Conservation (phyloP, 2,329 filamentous ascomycete genomes). For the Xylaria sp. region DNA sequence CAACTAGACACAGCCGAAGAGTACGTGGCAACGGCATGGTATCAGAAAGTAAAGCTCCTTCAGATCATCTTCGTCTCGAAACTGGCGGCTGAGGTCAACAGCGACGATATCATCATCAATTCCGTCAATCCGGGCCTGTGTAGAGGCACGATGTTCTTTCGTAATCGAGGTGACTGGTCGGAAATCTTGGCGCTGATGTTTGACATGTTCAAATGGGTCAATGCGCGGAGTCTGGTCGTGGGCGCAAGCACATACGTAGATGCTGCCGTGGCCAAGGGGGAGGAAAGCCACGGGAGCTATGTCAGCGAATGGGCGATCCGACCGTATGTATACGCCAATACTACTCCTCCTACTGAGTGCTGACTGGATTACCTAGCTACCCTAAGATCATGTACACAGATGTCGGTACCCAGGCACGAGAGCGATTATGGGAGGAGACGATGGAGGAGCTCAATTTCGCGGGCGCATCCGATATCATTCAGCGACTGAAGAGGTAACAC, state of each 20-base stretch:
- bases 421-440: slow-evolving; percentile 40
- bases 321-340: slow-evolving; percentile 27
- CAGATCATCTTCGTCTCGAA: slow-evolving; percentile 27
- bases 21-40: slow-evolving; percentile 24
- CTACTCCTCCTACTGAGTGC: neutral
- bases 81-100: slow-evolving; percentile 29
- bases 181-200: neutral
- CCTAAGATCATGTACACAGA: slow-evolving; percentile 33
- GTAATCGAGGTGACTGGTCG: neutral
- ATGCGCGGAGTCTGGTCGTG: slow-evolving; percentile 16
- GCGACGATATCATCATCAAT: slow-evolving; percentile 32
- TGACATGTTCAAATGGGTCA: neutral
- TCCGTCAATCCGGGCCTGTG: slow-evolving; percentile 31
- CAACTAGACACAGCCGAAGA: slow-evolving; percentile 22
- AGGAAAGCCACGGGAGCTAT: slow-evolving; percentile 34
- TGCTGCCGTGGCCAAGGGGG: slow-evolving; percentile 27
- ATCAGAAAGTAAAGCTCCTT: slow-evolving; percentile 35
- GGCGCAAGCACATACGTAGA: slow-evolving; percentile 32
- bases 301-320: slow-evolving; percentile 35
- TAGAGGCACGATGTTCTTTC: slow-evolving; percentile 22
- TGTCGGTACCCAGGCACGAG: slow-evolving; percentile 28
- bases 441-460: slow-evolving; percentile 39
- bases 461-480: slow-evolving; percentile 32
- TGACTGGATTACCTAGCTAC: slow-evolving; percentile 29
- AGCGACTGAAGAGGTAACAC: slow-evolving; percentile 27